Evolutionary conservation across 2,329 filamentous ascomycete species (phyloP), one percentile per base, ranked within the genome.

Genomic region (Exophiala calicioides): DNA sequence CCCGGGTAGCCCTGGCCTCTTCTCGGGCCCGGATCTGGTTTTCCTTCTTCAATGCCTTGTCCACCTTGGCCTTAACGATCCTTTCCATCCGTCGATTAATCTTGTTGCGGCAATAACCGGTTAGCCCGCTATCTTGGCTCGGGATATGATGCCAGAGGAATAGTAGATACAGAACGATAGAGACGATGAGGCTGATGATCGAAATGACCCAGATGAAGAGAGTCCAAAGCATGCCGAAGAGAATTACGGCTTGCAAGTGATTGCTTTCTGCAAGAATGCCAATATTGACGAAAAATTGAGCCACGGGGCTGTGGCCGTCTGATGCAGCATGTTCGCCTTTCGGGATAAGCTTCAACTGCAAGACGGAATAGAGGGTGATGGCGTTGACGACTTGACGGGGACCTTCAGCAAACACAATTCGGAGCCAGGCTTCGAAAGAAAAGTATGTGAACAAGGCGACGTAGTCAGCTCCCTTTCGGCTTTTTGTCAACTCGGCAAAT

Each of bases 71-170:
- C 44, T 83, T 82, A 3, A 97, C 90, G 56, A 97, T 93, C 58
- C 82, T 82, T 62, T 86, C 86, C 57, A 98, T 76, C 57, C 90
- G 78, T 60, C 81, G 84, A 69, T 95, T 94, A 65, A 95, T 85
- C 72, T 97, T 97, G 34, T 90, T 85, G 52, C 88, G 85, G 65
- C 93, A 97, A 70, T 95, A 98, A 19, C 84, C 83, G 4, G 82
- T 81, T 21, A 98, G 76, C 5, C 86, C 84, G 4, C 89, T 88
- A 61, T 96, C 90, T 8, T 81, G 75, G 26, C 79, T 79, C 1
- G 90, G 90, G 52, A 98, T 91, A 69, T 91, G 93, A 67, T 93
- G 87, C 80, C 87, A 95, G 4, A 98, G 77, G 67, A 95, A 98
- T 60, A 88, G 80, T 27, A 95, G 68, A 68, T 95, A 97, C 50